A percentile compares a stretch with the other conserved stretches of the same genome.
These are phyloP conservation scores for Lactarius indigo DNA, from an alignment of 768 basidiomycete species.

Conservation along the genomic window DNA sequence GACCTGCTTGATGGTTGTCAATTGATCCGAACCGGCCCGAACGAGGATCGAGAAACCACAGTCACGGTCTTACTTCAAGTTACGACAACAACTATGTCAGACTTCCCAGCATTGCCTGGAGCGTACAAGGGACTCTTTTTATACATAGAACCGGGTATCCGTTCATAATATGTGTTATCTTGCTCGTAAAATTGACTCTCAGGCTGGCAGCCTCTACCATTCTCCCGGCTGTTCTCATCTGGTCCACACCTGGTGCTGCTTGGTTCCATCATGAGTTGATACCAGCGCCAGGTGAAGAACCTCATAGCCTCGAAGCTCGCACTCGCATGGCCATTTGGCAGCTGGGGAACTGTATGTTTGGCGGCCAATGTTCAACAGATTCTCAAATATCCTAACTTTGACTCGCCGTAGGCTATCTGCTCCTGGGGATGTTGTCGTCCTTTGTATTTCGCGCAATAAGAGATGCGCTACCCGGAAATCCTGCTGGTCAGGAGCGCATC, in stretches of 20 bases:
- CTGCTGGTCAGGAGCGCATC: slow-evolving; percentile 63
- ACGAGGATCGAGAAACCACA: background rate
- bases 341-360: slow-evolving; percentile 55
- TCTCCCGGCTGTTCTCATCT: slow-evolving; percentile 48
- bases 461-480: slow-evolving; percentile 54
- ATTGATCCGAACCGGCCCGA: background rate
- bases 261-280: slow-evolving; percentile 70
- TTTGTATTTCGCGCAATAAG: slow-evolving; percentile 65
- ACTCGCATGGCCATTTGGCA: slow-evolving; percentile 65
- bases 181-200: background rate
- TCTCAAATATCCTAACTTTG: background rate
- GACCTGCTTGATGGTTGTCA: no score
- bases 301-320: slow-evolving; percentile 43
- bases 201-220: slow-evolving; percentile 50
- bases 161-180: background rate
- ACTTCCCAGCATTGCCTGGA: slow-evolving; percentile 59
- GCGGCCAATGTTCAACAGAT: background rate
- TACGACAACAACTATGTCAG: slow-evolving; percentile 26
- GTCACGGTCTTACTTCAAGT: background rate
- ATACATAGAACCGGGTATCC: slow-evolving; percentile 58
- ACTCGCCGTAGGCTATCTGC: slow-evolving; percentile 49
- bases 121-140: slow-evolving; percentile 61
- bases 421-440: slow-evolving; percentile 61
- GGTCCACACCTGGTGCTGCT: slow-evolving; percentile 54
- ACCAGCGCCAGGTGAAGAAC: slow-evolving; percentile 39